phyloP scores from a whole-genome alignment of 768 basidiomycete genomes.

The Fistulinella prunicolor region DNA sequence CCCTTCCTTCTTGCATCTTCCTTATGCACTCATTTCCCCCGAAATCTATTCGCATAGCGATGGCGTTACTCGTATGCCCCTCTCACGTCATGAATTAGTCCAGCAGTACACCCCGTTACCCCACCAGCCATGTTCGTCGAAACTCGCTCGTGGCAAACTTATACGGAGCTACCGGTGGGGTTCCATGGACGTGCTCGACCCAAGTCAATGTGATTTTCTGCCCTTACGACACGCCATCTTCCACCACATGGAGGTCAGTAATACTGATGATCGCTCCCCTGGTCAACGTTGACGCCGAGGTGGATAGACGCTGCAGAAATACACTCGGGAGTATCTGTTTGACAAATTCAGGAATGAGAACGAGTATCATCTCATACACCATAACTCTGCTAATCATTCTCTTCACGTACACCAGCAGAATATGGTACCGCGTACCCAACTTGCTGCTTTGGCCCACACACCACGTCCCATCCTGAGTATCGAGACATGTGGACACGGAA shows the following conservation, averaged over 20 bases:
- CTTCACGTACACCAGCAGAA: constrained; percentile 43
- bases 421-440: constrained; percentile 33
- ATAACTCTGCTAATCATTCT: constrained; percentile 44
- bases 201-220: constrained; percentile 77
- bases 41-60: constrained; percentile 84
- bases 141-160: constrained; percentile 61
- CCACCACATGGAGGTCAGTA: constrained; percentile 82
- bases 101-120: constrained; percentile 67
- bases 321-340: constrained; percentile 79
- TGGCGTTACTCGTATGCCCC: constrained; percentile 57
- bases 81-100: constrained; percentile 67
- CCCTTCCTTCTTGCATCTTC: constrained; percentile 61
- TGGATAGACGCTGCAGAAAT: constrained; percentile 75
- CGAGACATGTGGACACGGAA: constrained; percentile 50
- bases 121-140: constrained; percentile 40
- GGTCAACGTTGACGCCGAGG: constrained; percentile 17
- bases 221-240: constrained; percentile 76
- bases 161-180: constrained; percentile 83
- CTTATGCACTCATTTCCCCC: constrained; percentile 83
- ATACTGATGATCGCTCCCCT: constrained; percentile 9
- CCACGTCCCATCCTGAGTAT: constrained; percentile 60
- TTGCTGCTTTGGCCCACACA: constrained; percentile 31
- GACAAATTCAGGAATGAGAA: constrained; percentile 70
- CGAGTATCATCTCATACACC: constrained; percentile 53
- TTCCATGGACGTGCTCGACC: constrained; percentile 73